Evolutionary conservation across 2,329 filamentous ascomycete species (phyloP).

Genomic region (Teratosphaeria pseudoeucalypti): DNA sequence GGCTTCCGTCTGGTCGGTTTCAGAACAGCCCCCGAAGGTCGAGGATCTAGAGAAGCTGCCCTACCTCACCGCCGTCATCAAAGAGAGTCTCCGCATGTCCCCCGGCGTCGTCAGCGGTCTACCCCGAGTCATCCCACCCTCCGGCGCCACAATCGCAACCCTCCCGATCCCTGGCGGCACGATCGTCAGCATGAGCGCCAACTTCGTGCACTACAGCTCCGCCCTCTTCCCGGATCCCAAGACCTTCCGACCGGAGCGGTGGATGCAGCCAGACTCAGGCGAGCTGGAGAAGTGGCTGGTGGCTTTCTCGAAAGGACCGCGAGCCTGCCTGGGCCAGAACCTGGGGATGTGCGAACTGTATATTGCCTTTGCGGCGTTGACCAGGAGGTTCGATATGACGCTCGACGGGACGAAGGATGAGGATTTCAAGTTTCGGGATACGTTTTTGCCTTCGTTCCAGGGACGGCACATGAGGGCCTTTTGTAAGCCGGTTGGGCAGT

Average conservation of each 20-base stretch:
- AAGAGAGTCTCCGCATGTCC: conserved; percentile 15
- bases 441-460: neutral
- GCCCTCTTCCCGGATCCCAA: conserved; percentile 22
- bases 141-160: conserved; percentile 5
- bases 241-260: conserved; percentile 24
- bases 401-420: neutral
- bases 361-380: neutral
- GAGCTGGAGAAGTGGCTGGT: neutral
- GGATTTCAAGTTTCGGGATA: neutral
- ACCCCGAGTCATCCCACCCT: conserved; percentile 11
- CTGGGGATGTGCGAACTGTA: neutral
- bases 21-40: neutral
- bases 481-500: neutral
- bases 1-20: conserved; percentile 1
- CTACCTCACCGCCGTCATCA: conserved; percentile 12
- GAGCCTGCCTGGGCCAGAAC: neutral
- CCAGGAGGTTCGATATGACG: neutral
- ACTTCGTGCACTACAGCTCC: conserved; percentile 23
- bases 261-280: conserved; percentile 16
- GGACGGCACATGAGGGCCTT: neutral
- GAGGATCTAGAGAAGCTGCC: conserved; percentile 11
- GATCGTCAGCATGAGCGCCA: conserved; percentile 22
- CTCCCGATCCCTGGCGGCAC: conserved; percentile 11
- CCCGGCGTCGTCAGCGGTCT: conserved; percentile 11
- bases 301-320: neutral